Evolutionary conservation across 2,329 filamentous ascomycete genomes (phyloP).

Genomic region (Fusarium pseudoanthophilum): DNA sequence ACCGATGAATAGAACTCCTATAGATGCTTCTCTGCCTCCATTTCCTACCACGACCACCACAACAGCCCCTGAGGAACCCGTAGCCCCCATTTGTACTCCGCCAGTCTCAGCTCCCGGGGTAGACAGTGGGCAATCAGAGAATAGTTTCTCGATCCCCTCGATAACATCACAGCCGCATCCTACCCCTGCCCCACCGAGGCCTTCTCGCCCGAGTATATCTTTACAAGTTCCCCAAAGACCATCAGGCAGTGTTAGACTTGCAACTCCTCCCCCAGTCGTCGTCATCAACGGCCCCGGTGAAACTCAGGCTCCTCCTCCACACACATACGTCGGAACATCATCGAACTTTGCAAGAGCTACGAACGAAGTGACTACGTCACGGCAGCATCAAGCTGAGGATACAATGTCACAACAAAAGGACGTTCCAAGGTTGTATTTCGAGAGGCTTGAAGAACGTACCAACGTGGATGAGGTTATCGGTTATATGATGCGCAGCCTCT

Average conservation of each 20-base stretch:
- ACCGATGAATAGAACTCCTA: conserved; percentile 70
- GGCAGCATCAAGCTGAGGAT: conserved; percentile 10
- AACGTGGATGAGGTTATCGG: conserved; percentile 68
- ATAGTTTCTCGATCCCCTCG: conserved; percentile 10
- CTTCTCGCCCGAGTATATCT: conserved; percentile 53
- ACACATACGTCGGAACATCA: conserved; percentile 3
- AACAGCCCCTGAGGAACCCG: conserved; percentile 18
- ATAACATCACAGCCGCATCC: conserved; percentile 27
- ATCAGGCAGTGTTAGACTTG: conserved; percentile 69
- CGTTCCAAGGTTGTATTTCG: conserved; percentile 49
- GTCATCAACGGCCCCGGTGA: conserved; percentile 34
- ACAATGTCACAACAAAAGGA: conserved; percentile 18
- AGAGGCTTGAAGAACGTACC: conserved; percentile 58
- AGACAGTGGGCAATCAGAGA: conserved; percentile 4
- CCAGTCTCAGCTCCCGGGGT: conserved; percentile 2
- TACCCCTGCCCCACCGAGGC: conserved; percentile 34
- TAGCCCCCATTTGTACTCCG: conserved; percentile 9
- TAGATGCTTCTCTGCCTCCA: conserved; percentile 60
- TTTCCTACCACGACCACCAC: conserved; percentile 22
- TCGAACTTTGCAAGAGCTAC: conserved; percentile 37
- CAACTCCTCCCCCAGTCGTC: conserved; percentile 63
- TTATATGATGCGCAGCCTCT: conserved; percentile 62
- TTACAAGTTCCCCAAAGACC: conserved; percentile 61
- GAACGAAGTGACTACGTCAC: conserved; percentile 22
- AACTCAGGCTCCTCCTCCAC: background rate